Percentiles rank a stretch among this genome's conserved stretches.
phyloP scores from a whole-genome alignment of 148 eudicot species.

The Pouteria glomerata region DNA sequence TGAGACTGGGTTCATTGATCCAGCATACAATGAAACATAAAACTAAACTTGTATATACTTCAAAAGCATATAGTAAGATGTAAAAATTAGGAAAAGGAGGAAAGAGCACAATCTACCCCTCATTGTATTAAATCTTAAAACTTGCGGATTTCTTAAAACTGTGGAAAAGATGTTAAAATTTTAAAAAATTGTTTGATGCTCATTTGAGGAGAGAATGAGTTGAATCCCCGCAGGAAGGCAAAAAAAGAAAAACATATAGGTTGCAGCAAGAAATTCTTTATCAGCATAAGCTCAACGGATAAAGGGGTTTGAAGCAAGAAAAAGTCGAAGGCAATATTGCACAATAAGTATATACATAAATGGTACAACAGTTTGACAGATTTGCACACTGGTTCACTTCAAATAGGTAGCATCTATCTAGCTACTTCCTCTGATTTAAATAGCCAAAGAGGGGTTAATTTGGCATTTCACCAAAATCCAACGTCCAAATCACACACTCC shows the following conservation, averaged over 20 bases:
- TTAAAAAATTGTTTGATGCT: background rate
- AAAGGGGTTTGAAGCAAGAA: background rate
- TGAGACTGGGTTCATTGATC: slow-evolving; percentile 1
- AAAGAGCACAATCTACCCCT: too few species aligned
- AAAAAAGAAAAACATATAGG: too few species aligned
- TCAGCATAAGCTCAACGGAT: background rate
- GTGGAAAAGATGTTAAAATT: background rate
- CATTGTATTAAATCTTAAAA: background rate
- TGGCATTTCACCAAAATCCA: background rate
- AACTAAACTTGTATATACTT: too few species aligned
- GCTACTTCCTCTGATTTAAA: background rate
- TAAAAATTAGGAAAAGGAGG: too few species aligned
- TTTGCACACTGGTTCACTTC: background rate
- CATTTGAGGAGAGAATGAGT: background rate
- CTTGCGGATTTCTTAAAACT: background rate
- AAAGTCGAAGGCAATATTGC: background rate
- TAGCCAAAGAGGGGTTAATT: background rate
- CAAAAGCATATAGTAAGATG: background rate
- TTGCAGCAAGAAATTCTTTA: background rate
- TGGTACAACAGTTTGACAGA: background rate
- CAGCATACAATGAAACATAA: slow-evolving; percentile 6
- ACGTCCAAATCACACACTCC: background rate
- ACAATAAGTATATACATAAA: background rate
- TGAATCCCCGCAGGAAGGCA: background rate
- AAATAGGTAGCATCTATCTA: background rate